These are phyloP conservation scores for Penicillium crustosum DNA, from an alignment of 2,329 filamentous ascomycete species.

Conservation along the genomic window DNA sequence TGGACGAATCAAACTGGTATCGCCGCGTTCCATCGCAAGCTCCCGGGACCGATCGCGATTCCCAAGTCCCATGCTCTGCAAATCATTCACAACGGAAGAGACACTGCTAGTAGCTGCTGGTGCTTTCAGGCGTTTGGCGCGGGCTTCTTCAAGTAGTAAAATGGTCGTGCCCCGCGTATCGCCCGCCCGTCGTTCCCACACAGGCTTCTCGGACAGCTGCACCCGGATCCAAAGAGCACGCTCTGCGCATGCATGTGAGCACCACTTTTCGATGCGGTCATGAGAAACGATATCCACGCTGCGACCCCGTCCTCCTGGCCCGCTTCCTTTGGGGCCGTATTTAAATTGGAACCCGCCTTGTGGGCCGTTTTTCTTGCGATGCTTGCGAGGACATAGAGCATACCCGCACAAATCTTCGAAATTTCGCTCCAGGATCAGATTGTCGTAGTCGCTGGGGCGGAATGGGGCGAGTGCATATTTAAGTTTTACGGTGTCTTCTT, in stretches of 20 bases:
- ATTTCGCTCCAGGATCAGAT: constrained; percentile 84
- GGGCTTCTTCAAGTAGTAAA: constrained; percentile 65
- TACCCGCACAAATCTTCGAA: constrained; percentile 82
- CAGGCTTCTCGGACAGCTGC: constrained; percentile 80
- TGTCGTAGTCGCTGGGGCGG: constrained; percentile 85
- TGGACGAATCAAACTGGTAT: constrained; percentile 27
- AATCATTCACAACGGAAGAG: constrained; percentile 24
- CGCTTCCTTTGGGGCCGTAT: constrained; percentile 53
- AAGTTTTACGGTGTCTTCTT: constrained; percentile 65
- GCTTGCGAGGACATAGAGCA: constrained; percentile 69
- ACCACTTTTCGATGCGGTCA: constrained; percentile 81
- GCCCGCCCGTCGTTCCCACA: constrained; percentile 72
- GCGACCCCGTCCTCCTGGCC: constrained; percentile 49
- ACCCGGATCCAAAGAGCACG: constrained; percentile 83
- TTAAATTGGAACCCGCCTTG: constrained; percentile 67
- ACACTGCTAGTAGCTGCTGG: constrained; percentile 21
- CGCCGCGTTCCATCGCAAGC: constrained; percentile 40
- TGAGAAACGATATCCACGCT: constrained; percentile 65
- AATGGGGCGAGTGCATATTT: constrained; percentile 68
- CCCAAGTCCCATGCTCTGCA: constrained; percentile 30
- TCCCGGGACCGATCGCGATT: constrained; percentile 29
- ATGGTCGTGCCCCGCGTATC: constrained; percentile 52
- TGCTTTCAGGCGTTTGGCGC: constrained; percentile 21
- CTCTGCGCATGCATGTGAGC: constrained; percentile 73
- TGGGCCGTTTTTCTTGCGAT: constrained; percentile 53